Percentiles rank a stretch among this genome's conserved stretches.
These are phyloP conservation scores for Paramyrothecium sp. DNA, from an alignment of 2,329 filamentous ascomycete species.

Conservation along the genomic window DNA sequence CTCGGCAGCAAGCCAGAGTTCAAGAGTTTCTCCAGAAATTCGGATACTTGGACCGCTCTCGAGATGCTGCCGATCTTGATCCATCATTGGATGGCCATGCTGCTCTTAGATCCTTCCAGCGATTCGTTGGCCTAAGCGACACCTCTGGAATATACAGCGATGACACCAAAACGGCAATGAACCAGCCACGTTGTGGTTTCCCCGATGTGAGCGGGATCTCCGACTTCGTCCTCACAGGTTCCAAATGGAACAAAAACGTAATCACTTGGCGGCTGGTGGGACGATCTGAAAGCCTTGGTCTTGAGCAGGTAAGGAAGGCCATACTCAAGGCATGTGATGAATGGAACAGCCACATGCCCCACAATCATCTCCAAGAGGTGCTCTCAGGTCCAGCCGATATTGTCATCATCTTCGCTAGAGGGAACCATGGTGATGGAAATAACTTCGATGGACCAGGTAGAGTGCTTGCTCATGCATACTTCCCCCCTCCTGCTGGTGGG, in stretches of 20 bases:
- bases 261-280: not conserved
- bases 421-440: not conserved
- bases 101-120: not conserved
- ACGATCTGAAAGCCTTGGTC: not conserved
- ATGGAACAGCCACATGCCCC: not conserved
- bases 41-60: not conserved
- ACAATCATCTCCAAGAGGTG: not conserved
- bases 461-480: not conserved
- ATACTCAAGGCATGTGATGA: not conserved
- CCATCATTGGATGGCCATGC: not conserved
- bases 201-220: not conserved
- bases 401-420: not conserved
- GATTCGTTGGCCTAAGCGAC: not conserved
- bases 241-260: not conserved
- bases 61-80: not conserved
- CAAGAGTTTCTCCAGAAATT: not conserved
- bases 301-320: not conserved
- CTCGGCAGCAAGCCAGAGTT: not conserved
- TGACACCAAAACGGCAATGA: not conserved
- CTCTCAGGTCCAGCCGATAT: not conserved
- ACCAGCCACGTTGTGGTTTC: not conserved
- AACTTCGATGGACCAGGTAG: not conserved
- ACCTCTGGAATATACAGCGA: not conserved
- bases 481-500: not conserved
- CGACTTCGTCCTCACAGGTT: not conserved